A percentile compares a stretch with the other conserved stretches of the same genome.
phyloP scores from a whole-genome alignment of 345 rosid genomes.

The Xanthoceras sorbifolium region DNA sequence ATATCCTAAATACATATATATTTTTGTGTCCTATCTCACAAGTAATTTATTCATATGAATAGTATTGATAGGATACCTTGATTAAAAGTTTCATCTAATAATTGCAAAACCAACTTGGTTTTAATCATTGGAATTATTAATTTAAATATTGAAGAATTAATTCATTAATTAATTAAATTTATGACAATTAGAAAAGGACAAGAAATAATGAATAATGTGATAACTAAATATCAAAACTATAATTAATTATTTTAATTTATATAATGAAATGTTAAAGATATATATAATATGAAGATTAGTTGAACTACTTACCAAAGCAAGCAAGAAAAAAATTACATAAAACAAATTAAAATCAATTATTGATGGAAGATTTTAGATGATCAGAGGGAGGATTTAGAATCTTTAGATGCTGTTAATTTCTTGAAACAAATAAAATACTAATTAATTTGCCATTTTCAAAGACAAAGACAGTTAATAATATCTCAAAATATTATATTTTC shows the following conservation, averaged over 20 bases:
- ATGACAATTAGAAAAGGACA: background rate
- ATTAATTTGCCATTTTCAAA: constrained; percentile 3
- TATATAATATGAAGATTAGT: constrained; percentile 4
- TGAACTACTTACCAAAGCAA: constrained; percentile 11
- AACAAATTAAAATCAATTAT: constrained; percentile 7
- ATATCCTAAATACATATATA: too few relatives aligned
- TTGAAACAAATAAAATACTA: background rate
- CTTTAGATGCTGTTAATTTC: background rate
- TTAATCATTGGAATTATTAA: constrained; percentile 9
- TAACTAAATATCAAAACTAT: background rate
- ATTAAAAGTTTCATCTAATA: constrained; percentile 1
- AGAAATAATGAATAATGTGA: constrained; percentile 12
- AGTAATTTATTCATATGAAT: background rate
- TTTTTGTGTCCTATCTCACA: background rate
- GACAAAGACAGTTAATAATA: constrained; percentile 16
- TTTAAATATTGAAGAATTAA: background rate
- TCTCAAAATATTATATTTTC: constrained; percentile 4
- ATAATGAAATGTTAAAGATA: background rate
- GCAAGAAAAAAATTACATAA: background rate
- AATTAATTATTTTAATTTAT: background rate
- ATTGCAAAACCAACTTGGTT: constrained; percentile 1
- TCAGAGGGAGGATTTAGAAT: background rate
- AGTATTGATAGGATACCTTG: background rate
- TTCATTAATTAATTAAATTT: background rate
- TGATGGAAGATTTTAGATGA: constrained; percentile 17